Evolutionary conservation across 2,329 filamentous ascomycete species (phyloP), one percentile per base, ranked within the genome.

Genomic region (Talaromyces sp.): DNA sequence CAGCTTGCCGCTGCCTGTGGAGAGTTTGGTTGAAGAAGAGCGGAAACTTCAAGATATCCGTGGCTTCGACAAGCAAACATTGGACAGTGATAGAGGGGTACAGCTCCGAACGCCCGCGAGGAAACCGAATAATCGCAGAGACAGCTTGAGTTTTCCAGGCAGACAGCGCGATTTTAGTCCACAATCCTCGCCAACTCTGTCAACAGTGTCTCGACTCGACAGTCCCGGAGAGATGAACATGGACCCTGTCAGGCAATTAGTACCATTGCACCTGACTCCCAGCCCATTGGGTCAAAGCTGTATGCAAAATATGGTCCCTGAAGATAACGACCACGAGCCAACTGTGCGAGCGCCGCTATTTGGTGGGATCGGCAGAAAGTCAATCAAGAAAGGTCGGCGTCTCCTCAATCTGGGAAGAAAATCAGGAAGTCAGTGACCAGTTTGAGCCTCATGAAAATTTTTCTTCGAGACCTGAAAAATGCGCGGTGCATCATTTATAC

Each of bases 21-120:
- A 93, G 71, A 90, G 85, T 71, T 86, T 94, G 71, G 91, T 96
- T 86, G 87, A 87, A 67, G 88, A 90, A 74, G 91, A 94, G 41
- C 85, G 84, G 68, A 90, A 92, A 72, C 91, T 93, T 9, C 47
- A 66, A 3, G 43, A 59, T 19, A 22, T 59, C 16, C 19, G 19
- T 43, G 65, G 57, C 14, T 24, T 24, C 9, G 56, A 59, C 19
- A 62, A 65, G 31, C 48, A 27, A 22, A 43, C 35, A 11, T 24
- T 59, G 31, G 22, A 58, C 22, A 27, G 19, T 27, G 64, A 65
- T 3, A 59, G 19, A 24, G 52, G 62, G 9, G 43, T 45, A 35
- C 16, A 27, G 19, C 50, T 9, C 11, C 22, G 11, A 43, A 24
- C 52, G 33, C 33, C 52, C 1, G 22, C 31, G 3, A 16, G 22